These are phyloP conservation scores for Boletus bicolor DNA, from an alignment of 768 basidiomycete species.

Conservation along the genomic window DNA sequence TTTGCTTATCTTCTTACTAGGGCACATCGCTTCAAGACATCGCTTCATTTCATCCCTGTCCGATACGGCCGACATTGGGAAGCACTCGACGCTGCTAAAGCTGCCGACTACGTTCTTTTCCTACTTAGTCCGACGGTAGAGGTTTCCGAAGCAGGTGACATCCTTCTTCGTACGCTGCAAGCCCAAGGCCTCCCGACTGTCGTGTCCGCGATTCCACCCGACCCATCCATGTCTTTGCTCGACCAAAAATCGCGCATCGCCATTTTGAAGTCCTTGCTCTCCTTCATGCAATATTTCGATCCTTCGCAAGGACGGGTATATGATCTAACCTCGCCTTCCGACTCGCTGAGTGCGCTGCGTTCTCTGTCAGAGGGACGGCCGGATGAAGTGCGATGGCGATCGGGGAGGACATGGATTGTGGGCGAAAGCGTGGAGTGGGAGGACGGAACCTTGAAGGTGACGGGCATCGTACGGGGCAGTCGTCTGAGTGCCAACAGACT, in stretches of 20 bases:
- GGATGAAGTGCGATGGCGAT: slow-evolving; percentile 75
- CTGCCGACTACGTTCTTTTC: slow-evolving; percentile 88
- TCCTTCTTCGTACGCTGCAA: slow-evolving; percentile 81
- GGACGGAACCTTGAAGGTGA: slow-evolving; percentile 67
- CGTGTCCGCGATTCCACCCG: slow-evolving; percentile 67
- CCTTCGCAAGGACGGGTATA: slow-evolving; percentile 76
- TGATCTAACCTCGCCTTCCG: slow-evolving; percentile 62
- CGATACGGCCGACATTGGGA: slow-evolving; percentile 70
- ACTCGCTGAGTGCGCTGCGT: slow-evolving; percentile 69
- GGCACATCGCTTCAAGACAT: slow-evolving; percentile 87
- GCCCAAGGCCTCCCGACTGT: slow-evolving; percentile 87
- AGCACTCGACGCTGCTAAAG: slow-evolving; percentile 80
- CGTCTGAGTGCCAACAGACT: slow-evolving; percentile 76
- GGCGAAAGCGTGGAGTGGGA: slow-evolving; percentile 64
- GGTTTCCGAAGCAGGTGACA: slow-evolving; percentile 84
- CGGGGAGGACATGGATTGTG: slow-evolving; percentile 73
- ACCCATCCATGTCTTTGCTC: slow-evolving; percentile 39
- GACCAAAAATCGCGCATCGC: slow-evolving; percentile 63
- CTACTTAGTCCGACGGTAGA: slow-evolving; percentile 78
- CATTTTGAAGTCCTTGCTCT: slow-evolving; percentile 83
- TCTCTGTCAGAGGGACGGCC: slow-evolving; percentile 85
- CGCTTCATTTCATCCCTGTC: slow-evolving; percentile 81
- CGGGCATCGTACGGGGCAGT: slow-evolving; percentile 81
- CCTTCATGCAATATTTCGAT: slow-evolving; percentile 94
- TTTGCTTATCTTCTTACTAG: slow-evolving; percentile 36